Evolutionary conservation across 345 rosid species (phyloP), one percentile per base, ranked within the genome.

Genomic region (Camelina laxa): DNA sequence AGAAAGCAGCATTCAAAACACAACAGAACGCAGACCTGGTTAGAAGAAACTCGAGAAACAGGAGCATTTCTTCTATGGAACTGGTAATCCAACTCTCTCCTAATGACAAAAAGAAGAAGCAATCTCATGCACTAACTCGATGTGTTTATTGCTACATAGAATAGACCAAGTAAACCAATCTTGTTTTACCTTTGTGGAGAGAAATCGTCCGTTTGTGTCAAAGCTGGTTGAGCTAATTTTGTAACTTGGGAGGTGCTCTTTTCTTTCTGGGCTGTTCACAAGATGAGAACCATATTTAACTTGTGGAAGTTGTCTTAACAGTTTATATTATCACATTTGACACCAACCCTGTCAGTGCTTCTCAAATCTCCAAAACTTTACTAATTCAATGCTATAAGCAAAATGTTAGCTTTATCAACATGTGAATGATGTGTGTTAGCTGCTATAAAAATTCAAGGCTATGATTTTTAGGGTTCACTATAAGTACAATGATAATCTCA

Each of bases 41-140:
- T 82, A 50, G 97, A 87, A 48, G 93, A 87, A 77, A 91, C 91
- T 71, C 92, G 84, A 22, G 80, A 36, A 53, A 81, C 9, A 3
- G 79, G 85, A 39, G 82, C 82, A 71, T 69, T 53, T 54, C 60
- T 61, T 45, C 60, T 58, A 44, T 60, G 85, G 65, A 77, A 49
- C 63, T 48, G 65, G 44, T 64, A 75, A 7, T 81, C 84, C 57
- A 65, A 45, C 66, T 81, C 82, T 53, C 84, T 75, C 36, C 70
- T 13, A 60, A 48, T 62, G 59, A 48, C 13, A 73, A 81, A 10
- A 54, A 20, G 35, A 27, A 38, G 19, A 16, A 55, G 36, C 67
- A 67, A 3, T 47, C 65, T 75, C 33, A 51, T 51, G 5, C 19
- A 31, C 56, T 14, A 24, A 33, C 35, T 69, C 16, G 2, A 42